These are phyloP conservation scores for Neobulgaria alba DNA, from an alignment of 2,329 filamentous ascomycete species.

Conservation along the genomic window DNA sequence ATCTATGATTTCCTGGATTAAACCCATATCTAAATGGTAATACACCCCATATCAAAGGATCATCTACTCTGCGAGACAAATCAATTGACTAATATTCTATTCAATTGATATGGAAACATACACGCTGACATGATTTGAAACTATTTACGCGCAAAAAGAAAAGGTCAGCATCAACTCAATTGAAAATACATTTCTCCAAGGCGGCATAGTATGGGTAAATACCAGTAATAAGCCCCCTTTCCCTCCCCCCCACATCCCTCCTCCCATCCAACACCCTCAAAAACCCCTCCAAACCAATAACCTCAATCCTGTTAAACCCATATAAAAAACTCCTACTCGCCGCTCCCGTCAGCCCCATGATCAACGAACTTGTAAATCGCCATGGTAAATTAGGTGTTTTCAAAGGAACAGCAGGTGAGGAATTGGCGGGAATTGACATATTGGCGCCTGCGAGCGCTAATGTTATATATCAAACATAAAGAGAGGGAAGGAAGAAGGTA, in stretches of 20 bases:
- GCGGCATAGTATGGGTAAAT: constrained; percentile 1
- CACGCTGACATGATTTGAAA: constrained; percentile 85
- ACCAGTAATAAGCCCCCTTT: constrained; percentile 79
- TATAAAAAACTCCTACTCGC: constrained; percentile 69
- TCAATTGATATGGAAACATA: constrained; percentile 41
- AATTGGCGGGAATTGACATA: constrained; percentile 10
- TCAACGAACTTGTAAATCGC: constrained; percentile 63
- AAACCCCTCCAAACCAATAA: constrained; percentile 68
- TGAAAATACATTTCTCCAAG: neutral
- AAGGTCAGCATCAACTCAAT: constrained; percentile 7
- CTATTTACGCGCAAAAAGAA: constrained; percentile 38
- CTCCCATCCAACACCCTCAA: constrained; percentile 67
- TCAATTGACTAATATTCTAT: constrained; percentile 4
- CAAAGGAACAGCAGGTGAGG: constrained; percentile 10
- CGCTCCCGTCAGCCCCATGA: constrained; percentile 65
- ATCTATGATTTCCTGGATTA: constrained; percentile 68
- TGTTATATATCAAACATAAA: constrained; percentile 11
- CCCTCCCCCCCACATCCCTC: constrained; percentile 53
- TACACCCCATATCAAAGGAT: constrained; percentile 88
- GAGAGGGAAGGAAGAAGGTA: constrained; percentile 8
- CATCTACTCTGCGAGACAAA: constrained; percentile 61
- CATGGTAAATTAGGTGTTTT: constrained; percentile 44
- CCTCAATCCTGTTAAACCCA: constrained; percentile 65
- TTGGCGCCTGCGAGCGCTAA: constrained; percentile 13
- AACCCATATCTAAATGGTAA: constrained; percentile 68